Percentiles rank a stretch among this genome's conserved stretches.
Evolutionary conservation across 805 yeast genomes (phyloP).

Genomic region (Wickerhamiella parazyma): DNA sequence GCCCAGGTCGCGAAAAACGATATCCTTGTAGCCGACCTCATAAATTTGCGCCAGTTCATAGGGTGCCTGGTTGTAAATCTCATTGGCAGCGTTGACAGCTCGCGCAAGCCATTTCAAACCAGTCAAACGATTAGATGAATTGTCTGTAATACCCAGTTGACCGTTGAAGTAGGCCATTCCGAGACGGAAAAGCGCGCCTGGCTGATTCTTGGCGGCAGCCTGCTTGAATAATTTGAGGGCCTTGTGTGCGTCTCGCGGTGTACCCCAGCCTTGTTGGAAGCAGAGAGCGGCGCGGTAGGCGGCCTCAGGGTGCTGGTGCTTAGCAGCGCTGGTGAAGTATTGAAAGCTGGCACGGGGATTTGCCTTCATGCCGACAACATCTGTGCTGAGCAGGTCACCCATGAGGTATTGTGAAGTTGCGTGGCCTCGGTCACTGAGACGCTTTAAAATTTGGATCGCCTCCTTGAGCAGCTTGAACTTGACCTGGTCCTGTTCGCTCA

Average conservation of each 20-base stretch:
- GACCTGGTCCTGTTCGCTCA: slow-evolving; percentile 25
- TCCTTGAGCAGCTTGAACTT: slow-evolving; percentile 57
- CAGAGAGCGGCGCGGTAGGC: slow-evolving; percentile 86
- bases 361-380: slow-evolving; percentile 58
- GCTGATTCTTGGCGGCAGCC: slow-evolving; percentile 85
- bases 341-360: slow-evolving; percentile 65
- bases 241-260: slow-evolving; percentile 74
- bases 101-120: slow-evolving; percentile 90
- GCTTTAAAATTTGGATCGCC: slow-evolving; percentile 54
- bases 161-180: slow-evolving; percentile 79
- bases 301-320: slow-evolving; percentile 82
- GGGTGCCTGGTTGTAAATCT: slow-evolving; percentile 83
- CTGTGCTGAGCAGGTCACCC: slow-evolving; percentile 81
- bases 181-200: slow-evolving; percentile 91
- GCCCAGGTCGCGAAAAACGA: slow-evolving; percentile 66
- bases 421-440: slow-evolving; percentile 65
- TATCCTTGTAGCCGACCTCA: slow-evolving; percentile 72
- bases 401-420: slow-evolving; percentile 83
- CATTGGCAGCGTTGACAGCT: slow-evolving; percentile 73
- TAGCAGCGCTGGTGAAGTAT: slow-evolving; percentile 79
- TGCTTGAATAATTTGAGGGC: slow-evolving; percentile 69
- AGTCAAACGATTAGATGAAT: slow-evolving; percentile 55
- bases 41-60: slow-evolving; percentile 80
- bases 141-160: slow-evolving; percentile 62
- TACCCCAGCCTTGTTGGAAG: slow-evolving; percentile 88